phyloP scores from a whole-genome alignment of 345 rosid genomes.

The Durio zibethinus region DNA sequence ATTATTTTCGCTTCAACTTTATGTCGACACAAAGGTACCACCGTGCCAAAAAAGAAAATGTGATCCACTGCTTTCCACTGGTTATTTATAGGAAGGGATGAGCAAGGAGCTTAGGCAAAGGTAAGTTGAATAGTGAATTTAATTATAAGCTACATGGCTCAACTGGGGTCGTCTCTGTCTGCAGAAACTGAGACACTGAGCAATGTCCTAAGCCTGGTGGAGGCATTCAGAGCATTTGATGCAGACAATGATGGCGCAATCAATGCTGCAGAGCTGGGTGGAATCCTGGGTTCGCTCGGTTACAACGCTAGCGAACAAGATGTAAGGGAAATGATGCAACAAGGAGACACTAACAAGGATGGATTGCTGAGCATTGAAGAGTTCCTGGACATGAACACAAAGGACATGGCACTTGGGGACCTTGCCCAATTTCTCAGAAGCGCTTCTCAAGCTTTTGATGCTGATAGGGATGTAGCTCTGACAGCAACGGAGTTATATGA shows the following conservation, averaged over 20 bases:
- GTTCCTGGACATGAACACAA: constrained; percentile 62
- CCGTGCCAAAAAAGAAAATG: not conserved
- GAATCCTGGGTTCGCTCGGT: constrained; percentile 54
- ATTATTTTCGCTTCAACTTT: constrained; percentile 11
- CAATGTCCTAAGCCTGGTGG: constrained; percentile 44
- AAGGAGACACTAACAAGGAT: constrained; percentile 49
- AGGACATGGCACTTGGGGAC: constrained; percentile 38
- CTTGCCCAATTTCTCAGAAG: constrained; percentile 31
- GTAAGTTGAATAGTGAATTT: not conserved
- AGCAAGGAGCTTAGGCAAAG: constrained; percentile 1
- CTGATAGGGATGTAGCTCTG: constrained; percentile 26
- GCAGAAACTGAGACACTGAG: constrained; percentile 43
- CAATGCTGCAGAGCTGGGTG: constrained; percentile 52
- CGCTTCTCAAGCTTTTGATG: constrained; percentile 31
- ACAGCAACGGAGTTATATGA: constrained; percentile 42
- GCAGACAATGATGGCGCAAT: constrained; percentile 52
- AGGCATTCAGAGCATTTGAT: constrained; percentile 64
- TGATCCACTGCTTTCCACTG: not conserved
- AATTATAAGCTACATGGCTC: constrained; percentile 39
- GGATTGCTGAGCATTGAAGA: constrained; percentile 53
- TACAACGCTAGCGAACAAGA: constrained; percentile 43
- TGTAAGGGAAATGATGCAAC: constrained; percentile 46
- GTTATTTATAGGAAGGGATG: constrained; percentile 3
- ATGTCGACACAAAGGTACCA: constrained; percentile 9
- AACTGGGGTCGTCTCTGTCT: constrained; percentile 26